Percentiles rank a stretch among this genome's conserved stretches.
Conservation (phyloP, 176 grass and related monocot species). For the Cenchrus fungigraminus region DNA sequence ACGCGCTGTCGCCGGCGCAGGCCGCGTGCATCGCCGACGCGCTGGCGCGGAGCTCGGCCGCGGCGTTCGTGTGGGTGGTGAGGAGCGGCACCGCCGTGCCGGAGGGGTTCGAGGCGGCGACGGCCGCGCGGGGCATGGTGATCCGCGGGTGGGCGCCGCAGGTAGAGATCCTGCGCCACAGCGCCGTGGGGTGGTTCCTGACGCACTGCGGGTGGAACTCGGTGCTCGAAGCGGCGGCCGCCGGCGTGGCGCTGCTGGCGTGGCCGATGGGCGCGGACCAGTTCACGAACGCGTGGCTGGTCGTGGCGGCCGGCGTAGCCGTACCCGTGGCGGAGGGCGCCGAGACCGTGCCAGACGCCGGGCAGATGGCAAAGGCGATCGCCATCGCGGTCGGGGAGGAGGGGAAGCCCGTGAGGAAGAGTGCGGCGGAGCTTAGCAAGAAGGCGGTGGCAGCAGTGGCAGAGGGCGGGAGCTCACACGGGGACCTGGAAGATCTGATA, state of each 20-base stretch:
- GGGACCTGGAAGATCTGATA: no score
- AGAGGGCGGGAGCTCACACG: conserved; percentile 46
- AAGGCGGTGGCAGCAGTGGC: conserved; percentile 28
- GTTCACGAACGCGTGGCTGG: conserved; percentile 47
- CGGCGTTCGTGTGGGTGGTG: no score
- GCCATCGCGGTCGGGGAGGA: not conserved
- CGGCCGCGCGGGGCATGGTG: no score
- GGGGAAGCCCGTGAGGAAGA: conserved; percentile 19
- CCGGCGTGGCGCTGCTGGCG: conserved; percentile 47
- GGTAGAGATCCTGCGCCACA: conserved; percentile 58
- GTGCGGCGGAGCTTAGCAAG: conserved; percentile 31
- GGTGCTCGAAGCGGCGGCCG: conserved; percentile 50
- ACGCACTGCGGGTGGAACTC: conserved; percentile 96
- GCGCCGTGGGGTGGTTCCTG: conserved; percentile 57
- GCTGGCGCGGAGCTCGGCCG: no score
- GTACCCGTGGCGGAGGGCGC: conserved; percentile 44
- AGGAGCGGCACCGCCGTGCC: no score
- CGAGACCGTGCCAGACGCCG: conserved; percentile 32
- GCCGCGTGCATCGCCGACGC: not conserved
- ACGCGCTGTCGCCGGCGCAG: conserved; percentile 25
- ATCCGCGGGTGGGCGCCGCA: conserved; percentile 70
- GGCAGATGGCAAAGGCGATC: conserved; percentile 16
- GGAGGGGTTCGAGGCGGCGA: no score
- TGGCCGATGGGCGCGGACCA: conserved; percentile 71
- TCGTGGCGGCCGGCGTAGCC: conserved; percentile 46